A percentile compares a stretch with the other conserved stretches of the same genome.
Evolutionary conservation across 257 asterid species (phyloP).

Genomic region (Eucommia ulmoides): DNA sequence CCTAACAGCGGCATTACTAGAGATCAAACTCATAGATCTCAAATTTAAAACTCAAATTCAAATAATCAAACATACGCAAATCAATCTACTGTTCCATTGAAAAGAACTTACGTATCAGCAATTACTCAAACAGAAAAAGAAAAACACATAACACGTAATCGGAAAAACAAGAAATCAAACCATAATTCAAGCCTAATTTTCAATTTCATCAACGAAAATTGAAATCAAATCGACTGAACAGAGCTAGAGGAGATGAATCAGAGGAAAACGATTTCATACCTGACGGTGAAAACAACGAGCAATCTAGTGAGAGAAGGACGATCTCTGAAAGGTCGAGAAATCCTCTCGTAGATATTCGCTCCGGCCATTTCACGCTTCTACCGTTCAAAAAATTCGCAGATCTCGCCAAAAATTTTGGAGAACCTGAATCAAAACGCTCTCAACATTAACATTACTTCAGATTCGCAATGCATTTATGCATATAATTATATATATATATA

Average conservation of each 20-base stretch:
- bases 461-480: background rate
- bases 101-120: no score
- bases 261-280: slow-evolving; percentile 31
- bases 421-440: no score
- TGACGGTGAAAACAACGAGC: slow-evolving; percentile 47
- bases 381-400: background rate
- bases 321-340: slow-evolving; percentile 43
- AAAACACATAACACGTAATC: background rate
- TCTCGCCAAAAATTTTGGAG: background rate
- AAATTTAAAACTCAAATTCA: no score
- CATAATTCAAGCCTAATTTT: background rate
- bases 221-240: background rate
- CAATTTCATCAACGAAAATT: background rate
- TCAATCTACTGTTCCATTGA: no score
- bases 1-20: no score
- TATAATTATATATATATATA: no score
- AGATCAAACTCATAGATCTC: no score
- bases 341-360: slow-evolving; percentile 41
- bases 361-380: slow-evolving; percentile 20
- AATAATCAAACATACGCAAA: no score
- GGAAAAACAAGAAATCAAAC: no score
- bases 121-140: background rate
- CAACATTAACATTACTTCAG: background rate
- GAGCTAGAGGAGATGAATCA: background rate
- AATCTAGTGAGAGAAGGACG: slow-evolving; percentile 46